Evolutionary conservation across 305 asterid species (phyloP), one percentile per base, ranked within the genome.

Genomic region (Solanum hybrid): DNA sequence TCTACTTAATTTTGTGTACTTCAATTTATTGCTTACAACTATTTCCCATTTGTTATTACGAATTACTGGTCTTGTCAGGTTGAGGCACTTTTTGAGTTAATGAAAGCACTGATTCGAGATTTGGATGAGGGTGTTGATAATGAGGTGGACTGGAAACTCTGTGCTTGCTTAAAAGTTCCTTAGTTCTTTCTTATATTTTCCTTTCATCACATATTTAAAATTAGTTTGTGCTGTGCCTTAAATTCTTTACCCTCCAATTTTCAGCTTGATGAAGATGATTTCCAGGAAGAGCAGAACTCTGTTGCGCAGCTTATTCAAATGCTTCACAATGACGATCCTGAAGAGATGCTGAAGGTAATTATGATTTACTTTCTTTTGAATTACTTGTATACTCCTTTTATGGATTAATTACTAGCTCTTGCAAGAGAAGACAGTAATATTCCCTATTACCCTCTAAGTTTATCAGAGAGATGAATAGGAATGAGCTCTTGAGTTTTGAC

Each of bases 261-360:
- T 90, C 97, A 98, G 99, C 95, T 94, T 91, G 99, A 96, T 81
- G 99, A 96, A 93, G 98, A 95, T 90, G 99, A 98, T 92, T 98
- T 98, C 92, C 93, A 94, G 82, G 99, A 98, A 94, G 99, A 98
- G 90, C 99, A 98, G 92, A 96, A 96, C 92, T 94, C 93, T 76
- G 97, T 98, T 89, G 97, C 99, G 36, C 96, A 96, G 88, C 98
- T 98, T 90, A 95, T 98, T 88, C 98, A 96, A 90, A 95, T 98
- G 99, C 92, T 98, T 90, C 93, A 97, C 84, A 94, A 93, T 93
- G 98, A 96, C 89, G 96, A 97, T 90, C 97, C 97, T 33, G 98
- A 96, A 90, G 98, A 98, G 92, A 97, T 97, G 99, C 93, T 97
- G 90, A 95, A 96, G 97, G 99, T 98, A 92, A 89, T 91, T 76